Base-by-base conservation (phyloP, 2,329 filamentous ascomycete species). In the Talaromyces sp. region DNA sequence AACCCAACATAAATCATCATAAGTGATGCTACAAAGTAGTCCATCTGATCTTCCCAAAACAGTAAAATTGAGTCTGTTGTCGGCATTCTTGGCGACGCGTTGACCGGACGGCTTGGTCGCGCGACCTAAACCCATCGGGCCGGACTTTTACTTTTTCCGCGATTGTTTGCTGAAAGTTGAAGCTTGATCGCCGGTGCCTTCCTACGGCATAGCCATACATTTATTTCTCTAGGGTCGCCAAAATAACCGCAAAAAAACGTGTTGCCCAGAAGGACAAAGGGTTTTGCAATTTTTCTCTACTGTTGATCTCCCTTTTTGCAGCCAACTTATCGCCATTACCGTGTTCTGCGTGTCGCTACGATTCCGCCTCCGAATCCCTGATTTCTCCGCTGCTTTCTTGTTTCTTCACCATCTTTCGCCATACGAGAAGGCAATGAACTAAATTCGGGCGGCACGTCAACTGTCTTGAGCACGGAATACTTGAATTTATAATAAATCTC, bases 301-400 rank as follows among this genome's bases (percentile, higher is more conserved):
- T 11, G 53, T 22, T 38, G 19, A 25, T 0, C 10, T 25, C 11
- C n/a, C 15, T 56, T 36, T 7, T 8, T 27, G 47, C 22, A 43
- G 45, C 59, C 25, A 17, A 43, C 47, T 10, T 22, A 17, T 11
- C 49, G 34, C 34, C 25, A 29, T 40, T 22, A 53, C 34, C 29
- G 34, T 43, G 47, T 31, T 29, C 47, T 54, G 45, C 25, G 60
- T 40, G 38, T 62, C 49, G 47, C 60, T 62, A 56, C 60, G n/a
- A 54, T 47, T 62, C 47, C 47, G 47, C 47, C n/a, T 61, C 47
- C 31, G 59, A 51, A 31, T 62, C 51, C 47, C 38, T 43, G 58
- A 29, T 27, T 31, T 47, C 38, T 49, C 60, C 47, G 60, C 47
- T 15, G 40, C 19, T 61, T 17, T 59, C 40, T 31, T 29, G n/a